These are phyloP conservation scores for Blepharisma stoltei DNA, from an alignment of 73 alveolate species.

Conservation along the genomic window DNA sequence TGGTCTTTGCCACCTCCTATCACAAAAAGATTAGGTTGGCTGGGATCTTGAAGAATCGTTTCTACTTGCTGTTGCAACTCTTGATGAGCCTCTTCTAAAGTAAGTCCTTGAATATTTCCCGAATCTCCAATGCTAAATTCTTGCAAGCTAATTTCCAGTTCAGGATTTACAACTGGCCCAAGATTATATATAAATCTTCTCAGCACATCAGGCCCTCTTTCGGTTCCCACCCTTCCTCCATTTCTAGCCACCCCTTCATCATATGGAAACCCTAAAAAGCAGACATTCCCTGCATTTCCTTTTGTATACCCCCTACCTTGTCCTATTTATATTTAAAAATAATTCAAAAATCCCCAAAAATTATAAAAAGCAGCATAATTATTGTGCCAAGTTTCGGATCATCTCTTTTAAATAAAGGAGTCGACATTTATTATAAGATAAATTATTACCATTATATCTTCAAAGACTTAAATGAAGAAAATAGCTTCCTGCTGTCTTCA, in stretches of 20 bases:
- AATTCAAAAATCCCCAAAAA: no score
- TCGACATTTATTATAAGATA: no score
- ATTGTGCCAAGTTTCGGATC: slow-evolving; percentile 11
- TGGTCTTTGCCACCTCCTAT: slow-evolving; percentile 53
- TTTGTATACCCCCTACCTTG: no score
- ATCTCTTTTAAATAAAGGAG: slow-evolving; percentile 19
- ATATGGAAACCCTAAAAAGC: slow-evolving; percentile 54
- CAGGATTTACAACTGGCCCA: slow-evolving; percentile 3
- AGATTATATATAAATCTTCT: neutral
- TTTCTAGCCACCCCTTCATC: slow-evolving; percentile 42
- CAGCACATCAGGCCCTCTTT: neutral
- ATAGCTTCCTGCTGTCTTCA: no score
- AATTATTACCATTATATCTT: no score
- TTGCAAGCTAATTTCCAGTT: neutral
- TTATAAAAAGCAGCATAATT: no score
- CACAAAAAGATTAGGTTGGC: slow-evolving; percentile 36
- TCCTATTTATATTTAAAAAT: no score
- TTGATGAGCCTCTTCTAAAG: slow-evolving; percentile 33
- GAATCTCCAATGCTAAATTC: neutral
- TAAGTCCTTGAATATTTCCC: slow-evolving; percentile 2
- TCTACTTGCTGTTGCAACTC: slow-evolving; percentile 32
- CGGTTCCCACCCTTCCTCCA: neutral
- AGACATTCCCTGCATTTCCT: slow-evolving; percentile 47
- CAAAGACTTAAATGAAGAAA: no score
- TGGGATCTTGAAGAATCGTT: slow-evolving; percentile 29